Evolutionary conservation across 2,329 filamentous ascomycete species (phyloP).

Genomic region (Fusarium buxicola): DNA sequence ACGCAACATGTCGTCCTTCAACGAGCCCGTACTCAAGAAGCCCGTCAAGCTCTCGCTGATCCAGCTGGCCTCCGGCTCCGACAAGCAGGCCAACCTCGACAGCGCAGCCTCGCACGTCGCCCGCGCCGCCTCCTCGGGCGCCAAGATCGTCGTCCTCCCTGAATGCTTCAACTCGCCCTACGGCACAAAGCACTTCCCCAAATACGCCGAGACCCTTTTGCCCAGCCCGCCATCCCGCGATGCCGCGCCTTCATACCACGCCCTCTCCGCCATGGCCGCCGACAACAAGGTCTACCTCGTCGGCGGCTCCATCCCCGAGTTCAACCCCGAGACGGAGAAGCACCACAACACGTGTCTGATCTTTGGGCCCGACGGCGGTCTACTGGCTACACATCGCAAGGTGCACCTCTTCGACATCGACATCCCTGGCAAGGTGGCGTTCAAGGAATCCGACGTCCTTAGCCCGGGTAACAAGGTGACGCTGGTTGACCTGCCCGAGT

Average conservation of each 20-base stretch:
- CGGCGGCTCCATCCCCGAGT: constrained; percentile 93
- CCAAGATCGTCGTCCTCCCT: constrained; percentile 89
- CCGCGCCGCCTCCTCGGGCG: constrained; percentile 80
- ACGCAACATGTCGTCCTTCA: constrained; percentile 52
- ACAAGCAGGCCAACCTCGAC: constrained; percentile 86
- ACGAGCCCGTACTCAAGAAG: constrained; percentile 71
- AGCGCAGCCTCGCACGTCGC: constrained; percentile 86
- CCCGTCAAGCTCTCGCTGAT: constrained; percentile 84
- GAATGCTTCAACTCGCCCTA: constrained; percentile 99
- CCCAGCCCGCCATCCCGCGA: constrained; percentile 78
- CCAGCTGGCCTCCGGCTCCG: constrained; percentile 82
- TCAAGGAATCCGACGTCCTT: constrained; percentile 90
- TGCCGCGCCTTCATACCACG: constrained; percentile 86
- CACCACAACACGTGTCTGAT: constrained; percentile 93
- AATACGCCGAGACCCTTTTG: constrained; percentile 88
- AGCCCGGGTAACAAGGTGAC: constrained; percentile 87
- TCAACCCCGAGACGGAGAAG: constrained; percentile 66
- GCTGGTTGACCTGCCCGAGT: constrained; percentile 86
- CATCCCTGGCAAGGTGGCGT: constrained; percentile 93
- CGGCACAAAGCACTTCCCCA: constrained; percentile 88
- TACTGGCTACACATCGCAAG: constrained; percentile 92
- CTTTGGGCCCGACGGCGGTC: constrained; percentile 80
- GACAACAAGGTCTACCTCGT: constrained; percentile 85
- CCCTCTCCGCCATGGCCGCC: constrained; percentile 81
- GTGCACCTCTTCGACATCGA: constrained; percentile 98